Evolutionary conservation across 495 filamentous ascomycete genomes (phyloP).

Genomic region (Pseudoneurospora amorphoporcata): DNA sequence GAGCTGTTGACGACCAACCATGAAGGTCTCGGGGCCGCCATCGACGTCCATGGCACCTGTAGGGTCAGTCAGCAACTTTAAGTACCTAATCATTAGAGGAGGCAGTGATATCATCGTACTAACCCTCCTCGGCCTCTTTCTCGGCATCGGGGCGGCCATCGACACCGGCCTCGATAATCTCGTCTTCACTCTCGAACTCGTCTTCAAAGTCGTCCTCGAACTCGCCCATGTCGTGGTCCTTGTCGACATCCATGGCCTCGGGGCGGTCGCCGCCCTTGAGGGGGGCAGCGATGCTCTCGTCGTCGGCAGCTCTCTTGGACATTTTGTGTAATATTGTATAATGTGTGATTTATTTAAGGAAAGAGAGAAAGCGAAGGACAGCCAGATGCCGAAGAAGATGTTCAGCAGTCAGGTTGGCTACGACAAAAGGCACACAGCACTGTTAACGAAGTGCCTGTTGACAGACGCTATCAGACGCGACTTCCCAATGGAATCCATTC

Average conservation of each 20-base stretch:
- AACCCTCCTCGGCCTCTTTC: slow-evolving; percentile 74
- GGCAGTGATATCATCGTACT: background rate
- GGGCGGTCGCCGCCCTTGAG: slow-evolving; percentile 64
- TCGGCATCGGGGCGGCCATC: slow-evolving; percentile 90
- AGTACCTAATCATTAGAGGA: background rate
- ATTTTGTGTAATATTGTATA: slow-evolving; percentile 32
- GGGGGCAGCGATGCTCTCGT: slow-evolving; percentile 41
- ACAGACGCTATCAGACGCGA: background rate
- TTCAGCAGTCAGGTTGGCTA: background rate
- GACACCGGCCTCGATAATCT: slow-evolving; percentile 88
- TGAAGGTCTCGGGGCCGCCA: slow-evolving; percentile 65
- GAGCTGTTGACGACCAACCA: slow-evolving; percentile 79
- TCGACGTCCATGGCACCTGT: slow-evolving; percentile 82
- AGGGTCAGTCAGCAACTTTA: slow-evolving; percentile 15
- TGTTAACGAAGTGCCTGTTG: background rate
- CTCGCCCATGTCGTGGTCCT: slow-evolving; percentile 63
- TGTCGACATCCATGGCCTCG: slow-evolving; percentile 41
- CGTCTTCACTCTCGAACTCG: slow-evolving; percentile 93
- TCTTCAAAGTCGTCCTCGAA: slow-evolving; percentile 97
- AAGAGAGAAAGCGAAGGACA: background rate
- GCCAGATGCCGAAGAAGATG: background rate
- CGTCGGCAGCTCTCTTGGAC: slow-evolving; percentile 59
- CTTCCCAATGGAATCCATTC: background rate
- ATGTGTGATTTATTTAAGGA: background rate
- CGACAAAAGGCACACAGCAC: slow-evolving; percentile 2